phyloP scores from a whole-genome alignment of 345 rosid genomes.

The Boechera retrofracta region DNA sequence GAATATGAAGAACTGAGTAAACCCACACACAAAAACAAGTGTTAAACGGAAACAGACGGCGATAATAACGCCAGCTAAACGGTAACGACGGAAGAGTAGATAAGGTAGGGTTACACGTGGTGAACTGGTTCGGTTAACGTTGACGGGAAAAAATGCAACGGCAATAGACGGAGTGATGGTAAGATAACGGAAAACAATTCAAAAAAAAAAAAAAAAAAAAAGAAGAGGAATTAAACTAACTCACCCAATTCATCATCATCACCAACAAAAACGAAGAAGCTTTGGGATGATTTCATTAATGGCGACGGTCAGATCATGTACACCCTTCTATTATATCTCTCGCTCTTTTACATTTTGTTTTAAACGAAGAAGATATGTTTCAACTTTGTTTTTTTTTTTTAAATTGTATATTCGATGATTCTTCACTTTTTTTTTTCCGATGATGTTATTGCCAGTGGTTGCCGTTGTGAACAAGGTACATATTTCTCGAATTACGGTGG shows the following conservation, averaged over 20 bases:
- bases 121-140: background rate
- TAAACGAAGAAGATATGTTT: slow-evolving; percentile 10
- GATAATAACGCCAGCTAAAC: slow-evolving; percentile 18
- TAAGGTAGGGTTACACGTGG: slow-evolving; percentile 26
- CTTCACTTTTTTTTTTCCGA: slow-evolving; percentile 1
- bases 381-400: background rate
- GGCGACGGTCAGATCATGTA: slow-evolving; percentile 40
- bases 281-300: slow-evolving; percentile 40
- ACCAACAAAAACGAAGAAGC: slow-evolving; percentile 21
- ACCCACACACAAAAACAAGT: background rate
- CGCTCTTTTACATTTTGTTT: slow-evolving; percentile 30
- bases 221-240: slow-evolving; percentile 4
- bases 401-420: background rate
- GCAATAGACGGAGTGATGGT: slow-evolving; percentile 7
- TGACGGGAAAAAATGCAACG: slow-evolving; percentile 23
- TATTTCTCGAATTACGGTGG: slow-evolving; percentile 60
- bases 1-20: background rate
- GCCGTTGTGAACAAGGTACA: slow-evolving; percentile 73
- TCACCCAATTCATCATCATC: slow-evolving; percentile 33
- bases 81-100: slow-evolving; percentile 26
- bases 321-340: slow-evolving; percentile 29
- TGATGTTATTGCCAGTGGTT: slow-evolving; percentile 73
- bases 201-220: background rate
- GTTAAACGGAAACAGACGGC: slow-evolving; percentile 10
- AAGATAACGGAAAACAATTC: background rate